phyloP scores from a whole-genome alignment of 1,284 basidiomycete genomes.

The Rugosomyces carneus region DNA sequence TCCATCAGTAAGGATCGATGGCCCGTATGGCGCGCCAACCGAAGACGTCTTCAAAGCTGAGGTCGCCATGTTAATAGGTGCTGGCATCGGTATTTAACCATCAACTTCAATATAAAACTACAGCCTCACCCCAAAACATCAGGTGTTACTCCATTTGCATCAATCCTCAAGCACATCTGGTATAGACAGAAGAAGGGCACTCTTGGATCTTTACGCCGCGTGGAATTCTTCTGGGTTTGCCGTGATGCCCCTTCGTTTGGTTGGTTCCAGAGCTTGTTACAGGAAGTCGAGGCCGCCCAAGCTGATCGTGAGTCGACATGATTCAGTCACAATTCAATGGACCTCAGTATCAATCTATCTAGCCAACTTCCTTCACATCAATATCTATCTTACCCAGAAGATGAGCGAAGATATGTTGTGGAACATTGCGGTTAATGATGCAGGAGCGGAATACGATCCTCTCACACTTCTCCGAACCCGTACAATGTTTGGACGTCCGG shows the following conservation, averaged over 20 bases:
- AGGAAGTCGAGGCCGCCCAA: conserved; percentile 80
- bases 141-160: conserved; percentile 87
- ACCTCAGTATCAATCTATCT: conserved; percentile 3
- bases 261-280: conserved; percentile 86
- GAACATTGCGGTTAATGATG: conserved; percentile 86
- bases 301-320: conserved; percentile 61
- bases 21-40: conserved; percentile 83
- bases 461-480: conserved; percentile 78
- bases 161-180: conserved; percentile 91
- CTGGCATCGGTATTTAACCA: conserved; percentile 69
- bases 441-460: conserved; percentile 77
- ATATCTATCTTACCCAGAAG: conserved; percentile 86
- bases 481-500: conserved; percentile 84
- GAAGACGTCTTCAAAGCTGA: conserved; percentile 86
- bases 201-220: conserved; percentile 71
- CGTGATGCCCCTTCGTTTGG: conserved; percentile 86
- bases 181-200: conserved; percentile 76
- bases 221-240: conserved; percentile 91
- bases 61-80: conserved; percentile 81
- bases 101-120: not conserved
- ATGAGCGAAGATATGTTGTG: conserved; percentile 80
- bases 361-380: conserved; percentile 88
- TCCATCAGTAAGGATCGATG: conserved; percentile 77
- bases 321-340: not conserved
- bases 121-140: conserved; percentile 2